Evolutionary conservation across 176 grass and related monocot genomes (phyloP).

Genomic region (Zizania latifolia): DNA sequence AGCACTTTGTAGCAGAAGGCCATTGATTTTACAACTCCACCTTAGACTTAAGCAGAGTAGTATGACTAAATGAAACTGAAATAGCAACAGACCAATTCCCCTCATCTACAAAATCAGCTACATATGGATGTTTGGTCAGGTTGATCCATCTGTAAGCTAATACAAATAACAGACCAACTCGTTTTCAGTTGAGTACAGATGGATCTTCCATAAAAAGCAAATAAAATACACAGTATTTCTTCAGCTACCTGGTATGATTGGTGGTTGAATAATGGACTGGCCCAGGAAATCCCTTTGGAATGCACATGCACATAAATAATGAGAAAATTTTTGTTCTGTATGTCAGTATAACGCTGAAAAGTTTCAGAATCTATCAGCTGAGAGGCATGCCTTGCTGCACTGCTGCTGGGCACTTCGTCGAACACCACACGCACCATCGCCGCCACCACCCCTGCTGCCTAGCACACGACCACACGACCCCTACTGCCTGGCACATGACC

Average conservation of each 20-base stretch:
- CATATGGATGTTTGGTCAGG: too few species aligned
- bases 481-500: too few species aligned
- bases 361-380: neutral
- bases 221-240: neutral
- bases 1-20: neutral
- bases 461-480: too few species aligned
- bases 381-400: too few species aligned
- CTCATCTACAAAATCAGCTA: too few species aligned
- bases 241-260: conserved; percentile 6
- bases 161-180: too few species aligned
- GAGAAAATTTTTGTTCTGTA: neutral
- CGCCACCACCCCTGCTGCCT: too few species aligned
- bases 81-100: too few species aligned
- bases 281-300: neutral
- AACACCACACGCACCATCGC: too few species aligned
- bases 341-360: neutral
- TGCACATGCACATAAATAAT: neutral
- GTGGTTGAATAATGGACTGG: conserved; percentile 6
- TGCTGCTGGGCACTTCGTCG: too few species aligned
- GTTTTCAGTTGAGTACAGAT: conserved; percentile 16
- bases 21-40: conserved; percentile 20
- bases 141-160: too few species aligned
- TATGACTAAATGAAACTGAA: neutral
- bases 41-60: neutral
- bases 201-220: neutral